Conservation (phyloP, 2,329 filamentous ascomycete species). For the Phoma sp. region DNA sequence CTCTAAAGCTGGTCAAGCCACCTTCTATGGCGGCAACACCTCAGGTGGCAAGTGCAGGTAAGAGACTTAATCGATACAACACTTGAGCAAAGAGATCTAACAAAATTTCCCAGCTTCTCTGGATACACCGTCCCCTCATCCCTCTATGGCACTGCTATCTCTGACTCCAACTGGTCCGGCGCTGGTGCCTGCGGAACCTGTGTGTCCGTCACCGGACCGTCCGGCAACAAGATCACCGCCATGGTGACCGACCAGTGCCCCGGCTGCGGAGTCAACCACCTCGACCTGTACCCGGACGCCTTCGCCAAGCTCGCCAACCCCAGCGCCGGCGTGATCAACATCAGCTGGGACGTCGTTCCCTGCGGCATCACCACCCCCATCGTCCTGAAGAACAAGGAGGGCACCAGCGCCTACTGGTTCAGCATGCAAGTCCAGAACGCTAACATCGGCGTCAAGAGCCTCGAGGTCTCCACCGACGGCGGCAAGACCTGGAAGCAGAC, state of each 20-base stretch:
- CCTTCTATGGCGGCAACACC: constrained; percentile 51
- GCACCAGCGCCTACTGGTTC: constrained; percentile 62
- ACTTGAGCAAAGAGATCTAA: neutral
- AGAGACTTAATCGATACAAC: neutral
- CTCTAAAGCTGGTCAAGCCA: constrained; percentile 40
- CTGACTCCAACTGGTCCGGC: constrained; percentile 63
- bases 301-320: constrained; percentile 57
- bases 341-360: constrained; percentile 58
- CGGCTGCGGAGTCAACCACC: constrained; percentile 59
- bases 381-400: constrained; percentile 60
- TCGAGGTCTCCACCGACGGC: constrained; percentile 68
- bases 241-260: constrained; percentile 70
- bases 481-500: constrained; percentile 66
- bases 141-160: constrained; percentile 68
- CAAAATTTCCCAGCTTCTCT: constrained; percentile 55
- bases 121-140: constrained; percentile 66
- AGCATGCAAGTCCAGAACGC: constrained; percentile 70
- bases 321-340: constrained; percentile 56
- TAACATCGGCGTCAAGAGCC: constrained; percentile 61
- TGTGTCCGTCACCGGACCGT: constrained; percentile 64
- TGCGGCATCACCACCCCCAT: constrained; percentile 61
- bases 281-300: constrained; percentile 62
- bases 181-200: constrained; percentile 67
- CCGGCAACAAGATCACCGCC: constrained; percentile 64
- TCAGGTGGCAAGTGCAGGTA: constrained; percentile 63